Evolutionary conservation across 2,329 filamentous ascomycete genomes (phyloP).

Genomic region (Fusarium verrucosum): DNA sequence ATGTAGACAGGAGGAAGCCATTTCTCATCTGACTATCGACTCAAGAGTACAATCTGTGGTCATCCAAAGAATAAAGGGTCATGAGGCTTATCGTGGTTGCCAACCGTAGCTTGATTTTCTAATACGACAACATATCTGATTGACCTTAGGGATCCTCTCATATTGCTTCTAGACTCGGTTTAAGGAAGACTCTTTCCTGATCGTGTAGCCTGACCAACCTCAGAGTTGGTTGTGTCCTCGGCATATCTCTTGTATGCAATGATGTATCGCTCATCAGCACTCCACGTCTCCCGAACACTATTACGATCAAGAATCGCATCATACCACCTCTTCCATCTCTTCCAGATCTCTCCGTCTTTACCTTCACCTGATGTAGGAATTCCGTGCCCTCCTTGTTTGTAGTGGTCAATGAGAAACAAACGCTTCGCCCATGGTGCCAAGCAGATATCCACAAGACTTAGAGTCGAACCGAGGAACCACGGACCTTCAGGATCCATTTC

Average conservation of each 20-base stretch:
- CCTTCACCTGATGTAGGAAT: constrained; percentile 63
- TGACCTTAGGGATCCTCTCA: too few species aligned
- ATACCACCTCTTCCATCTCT: constrained; percentile 71
- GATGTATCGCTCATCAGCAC: constrained; percentile 72
- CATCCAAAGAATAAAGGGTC: too few species aligned
- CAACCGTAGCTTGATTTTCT: too few species aligned
- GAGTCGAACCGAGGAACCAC: constrained; percentile 71
- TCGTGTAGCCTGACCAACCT: constrained; percentile 70
- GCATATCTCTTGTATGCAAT: constrained; percentile 75
- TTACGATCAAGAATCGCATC: constrained; percentile 65
- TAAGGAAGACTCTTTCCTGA: constrained; percentile 68
- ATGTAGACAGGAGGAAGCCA: too few species aligned
- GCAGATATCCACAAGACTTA: constrained; percentile 75
- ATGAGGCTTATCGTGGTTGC: too few species aligned
- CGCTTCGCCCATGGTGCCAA: constrained; percentile 78
- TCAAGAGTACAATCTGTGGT: too few species aligned
- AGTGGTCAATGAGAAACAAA: constrained; percentile 78
- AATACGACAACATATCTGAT: too few species aligned
- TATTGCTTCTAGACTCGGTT: background rate
- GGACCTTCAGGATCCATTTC: constrained; percentile 68
- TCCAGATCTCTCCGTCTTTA: constrained; percentile 70
- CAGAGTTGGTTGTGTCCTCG: constrained; percentile 69
- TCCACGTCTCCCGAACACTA: constrained; percentile 74
- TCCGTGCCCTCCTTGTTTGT: constrained; percentile 66
- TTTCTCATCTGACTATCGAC: too few species aligned